A percentile compares a stretch with the other conserved stretches of the same genome.
These are phyloP conservation scores for Candida sithepensis DNA, from an alignment of 805 yeast species.

Conservation along the genomic window DNA sequence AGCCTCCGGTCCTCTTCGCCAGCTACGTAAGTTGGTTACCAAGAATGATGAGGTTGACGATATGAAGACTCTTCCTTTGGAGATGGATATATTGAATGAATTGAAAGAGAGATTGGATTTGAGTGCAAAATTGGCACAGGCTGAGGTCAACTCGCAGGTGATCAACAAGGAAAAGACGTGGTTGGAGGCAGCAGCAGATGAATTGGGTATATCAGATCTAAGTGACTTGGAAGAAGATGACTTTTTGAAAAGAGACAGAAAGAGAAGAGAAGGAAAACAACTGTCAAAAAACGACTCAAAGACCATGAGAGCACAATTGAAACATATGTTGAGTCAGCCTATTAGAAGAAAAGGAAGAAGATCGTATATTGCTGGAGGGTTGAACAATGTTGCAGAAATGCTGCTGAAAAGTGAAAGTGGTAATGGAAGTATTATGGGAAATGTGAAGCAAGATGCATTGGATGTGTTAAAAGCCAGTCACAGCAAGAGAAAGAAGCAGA, in stretches of 20 bases:
- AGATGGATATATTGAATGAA: conserved; percentile 67
- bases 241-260: conserved; percentile 58
- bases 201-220: conserved; percentile 74
- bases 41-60: conserved; percentile 41
- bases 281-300: conserved; percentile 48
- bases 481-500: conserved; percentile 6
- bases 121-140: conserved; percentile 74
- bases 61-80: conserved; percentile 71
- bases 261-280: conserved; percentile 49
- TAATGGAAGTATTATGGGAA: conserved; percentile 73
- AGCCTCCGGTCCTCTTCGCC: conserved; percentile 80
- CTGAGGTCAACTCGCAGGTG: conserved; percentile 51
- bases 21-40: conserved; percentile 56
- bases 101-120: conserved; percentile 63
- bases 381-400: conserved; percentile 72
- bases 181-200: conserved; percentile 90
- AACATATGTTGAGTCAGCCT: conserved; percentile 47
- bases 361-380: conserved; percentile 77
- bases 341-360: conserved; percentile 61
- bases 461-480: conserved; percentile 44
- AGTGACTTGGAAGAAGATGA: conserved; percentile 72
- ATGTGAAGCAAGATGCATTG: conserved; percentile 62
- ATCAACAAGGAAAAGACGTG: conserved; percentile 69
- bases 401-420: conserved; percentile 51
- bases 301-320: conserved; percentile 48